Evolutionary conservation across 2,329 filamentous ascomycete genomes (phyloP).

Genomic region (Arachnopeziza araneosa): DNA sequence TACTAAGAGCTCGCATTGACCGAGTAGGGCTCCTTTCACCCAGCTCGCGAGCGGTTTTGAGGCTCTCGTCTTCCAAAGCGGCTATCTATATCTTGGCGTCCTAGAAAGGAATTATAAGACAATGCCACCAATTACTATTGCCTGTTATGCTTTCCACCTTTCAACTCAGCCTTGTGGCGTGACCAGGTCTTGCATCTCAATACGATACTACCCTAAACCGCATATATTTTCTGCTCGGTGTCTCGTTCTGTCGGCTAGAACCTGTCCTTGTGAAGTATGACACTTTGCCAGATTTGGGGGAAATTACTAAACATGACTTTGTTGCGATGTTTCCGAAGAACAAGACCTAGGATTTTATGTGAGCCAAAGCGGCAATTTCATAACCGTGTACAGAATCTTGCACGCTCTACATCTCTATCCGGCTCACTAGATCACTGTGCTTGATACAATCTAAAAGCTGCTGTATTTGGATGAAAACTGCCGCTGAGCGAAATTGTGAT

Average conservation of each 20-base stretch:
- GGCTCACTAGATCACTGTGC: no score
- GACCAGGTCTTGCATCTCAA: background rate
- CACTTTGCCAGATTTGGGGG: no score
- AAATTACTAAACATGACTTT: no score
- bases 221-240: background rate
- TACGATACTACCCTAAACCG: background rate
- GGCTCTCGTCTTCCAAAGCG: background rate
- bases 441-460: no score
- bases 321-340: no score
- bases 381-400: no score
- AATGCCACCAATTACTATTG: background rate
- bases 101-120: background rate
- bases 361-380: no score
- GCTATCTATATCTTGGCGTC: background rate
- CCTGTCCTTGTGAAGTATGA: background rate
- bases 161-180: background rate
- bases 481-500: background rate
- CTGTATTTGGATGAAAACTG: no score
- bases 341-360: no score
- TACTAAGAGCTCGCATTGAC: background rate
- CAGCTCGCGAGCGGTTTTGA: background rate
- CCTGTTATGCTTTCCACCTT: background rate
- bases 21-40: background rate
- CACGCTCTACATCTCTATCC: no score
- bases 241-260: background rate